These are phyloP conservation scores for Lasiodiplodia hormozganensis DNA, from an alignment of 2,329 filamentous ascomycete species.

Conservation along the genomic window DNA sequence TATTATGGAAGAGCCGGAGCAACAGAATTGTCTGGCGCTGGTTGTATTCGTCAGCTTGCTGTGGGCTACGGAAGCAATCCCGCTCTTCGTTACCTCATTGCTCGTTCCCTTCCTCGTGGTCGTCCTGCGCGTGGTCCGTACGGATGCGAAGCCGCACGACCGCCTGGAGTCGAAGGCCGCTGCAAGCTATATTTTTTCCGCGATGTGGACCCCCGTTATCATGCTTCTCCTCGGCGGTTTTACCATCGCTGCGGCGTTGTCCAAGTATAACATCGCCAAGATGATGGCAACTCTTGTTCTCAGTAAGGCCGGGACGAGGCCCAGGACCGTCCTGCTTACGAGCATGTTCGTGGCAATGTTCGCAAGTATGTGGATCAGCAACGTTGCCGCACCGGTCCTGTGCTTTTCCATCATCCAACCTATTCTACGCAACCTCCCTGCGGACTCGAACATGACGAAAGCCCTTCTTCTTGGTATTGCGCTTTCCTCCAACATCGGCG, in stretches of 20 bases:
- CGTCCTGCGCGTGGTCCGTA: slow-evolving; percentile 80
- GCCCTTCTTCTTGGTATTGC: slow-evolving; percentile 95
- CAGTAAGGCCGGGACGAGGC: slow-evolving; percentile 92
- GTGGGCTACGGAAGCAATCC: slow-evolving; percentile 98
- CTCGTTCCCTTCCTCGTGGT: slow-evolving; percentile 94
- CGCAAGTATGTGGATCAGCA: slow-evolving; percentile 98
- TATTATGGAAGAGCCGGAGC: slow-evolving; percentile 84
- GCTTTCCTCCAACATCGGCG: slow-evolving; percentile 92
- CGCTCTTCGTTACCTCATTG: slow-evolving; percentile 93
- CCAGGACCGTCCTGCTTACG: slow-evolving; percentile 87
- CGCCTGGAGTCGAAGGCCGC: slow-evolving; percentile 82
- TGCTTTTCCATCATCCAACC: slow-evolving; percentile 99
- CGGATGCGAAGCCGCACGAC: slow-evolving; percentile 71
- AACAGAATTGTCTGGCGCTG: slow-evolving; percentile 95
- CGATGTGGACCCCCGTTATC: slow-evolving; percentile 99
- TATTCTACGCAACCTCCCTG: slow-evolving; percentile 88
- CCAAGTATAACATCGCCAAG: slow-evolving; percentile 97
- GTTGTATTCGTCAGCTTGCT: slow-evolving; percentile 90
- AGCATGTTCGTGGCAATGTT: slow-evolving; percentile 99
- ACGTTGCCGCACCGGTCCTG: slow-evolving; percentile 93
- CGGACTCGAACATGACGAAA: slow-evolving; percentile 92
- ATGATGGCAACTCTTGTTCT: slow-evolving; percentile 95
- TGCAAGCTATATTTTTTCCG: slow-evolving; percentile 83
- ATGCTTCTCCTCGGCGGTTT: slow-evolving; percentile 97
- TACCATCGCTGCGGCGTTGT: slow-evolving; percentile 91